phyloP scores from a whole-genome alignment of 1,139 yeast genomes.

The Yamadazyma siamensis region DNA sequence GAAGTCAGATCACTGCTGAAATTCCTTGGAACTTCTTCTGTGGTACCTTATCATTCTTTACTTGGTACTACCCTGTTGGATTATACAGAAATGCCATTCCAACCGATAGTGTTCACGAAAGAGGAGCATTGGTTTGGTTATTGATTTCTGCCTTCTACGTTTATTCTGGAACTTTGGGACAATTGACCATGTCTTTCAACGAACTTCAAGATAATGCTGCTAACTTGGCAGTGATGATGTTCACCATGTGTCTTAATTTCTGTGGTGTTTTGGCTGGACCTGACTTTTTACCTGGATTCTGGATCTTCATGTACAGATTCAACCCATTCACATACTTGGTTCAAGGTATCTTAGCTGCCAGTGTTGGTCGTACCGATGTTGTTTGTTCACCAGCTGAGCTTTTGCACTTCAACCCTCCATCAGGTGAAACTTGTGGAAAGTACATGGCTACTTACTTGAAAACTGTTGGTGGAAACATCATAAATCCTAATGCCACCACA shows the following conservation, averaged over 20 bases:
- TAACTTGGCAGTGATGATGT: slow-evolving; percentile 58
- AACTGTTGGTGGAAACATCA: slow-evolving; percentile 49
- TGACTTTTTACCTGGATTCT: slow-evolving; percentile 43
- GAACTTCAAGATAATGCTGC: slow-evolving; percentile 76
- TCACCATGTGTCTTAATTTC: slow-evolving; percentile 62
- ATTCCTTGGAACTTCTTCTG: slow-evolving; percentile 31
- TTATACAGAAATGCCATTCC: slow-evolving; percentile 32
- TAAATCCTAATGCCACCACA: slow-evolving; percentile 38
- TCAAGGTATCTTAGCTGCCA: slow-evolving; percentile 36
- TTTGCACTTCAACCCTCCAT: slow-evolving; percentile 27
- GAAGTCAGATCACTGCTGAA: slow-evolving; percentile 35
- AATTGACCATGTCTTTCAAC: slow-evolving; percentile 57
- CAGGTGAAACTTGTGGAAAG: slow-evolving; percentile 53
- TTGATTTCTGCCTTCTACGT: slow-evolving; percentile 52
- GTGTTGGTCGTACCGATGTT: slow-evolving; percentile 24
- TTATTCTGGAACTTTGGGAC: slow-evolving; percentile 64
- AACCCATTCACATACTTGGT: slow-evolving; percentile 67
- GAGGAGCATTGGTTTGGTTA: slow-evolving; percentile 73
- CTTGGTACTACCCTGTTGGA: slow-evolving; percentile 44
- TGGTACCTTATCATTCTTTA: slow-evolving; percentile 35
- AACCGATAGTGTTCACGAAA: slow-evolving; percentile 23
- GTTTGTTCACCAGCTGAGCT: slow-evolving; percentile 27
- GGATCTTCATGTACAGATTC: slow-evolving; percentile 59
- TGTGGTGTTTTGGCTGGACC: slow-evolving; percentile 79
- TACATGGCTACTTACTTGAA: slow-evolving; percentile 46